Evolutionary conservation across 768 basidiomycete genomes (phyloP).

Genomic region (Pilatotrama ljubarskyi): DNA sequence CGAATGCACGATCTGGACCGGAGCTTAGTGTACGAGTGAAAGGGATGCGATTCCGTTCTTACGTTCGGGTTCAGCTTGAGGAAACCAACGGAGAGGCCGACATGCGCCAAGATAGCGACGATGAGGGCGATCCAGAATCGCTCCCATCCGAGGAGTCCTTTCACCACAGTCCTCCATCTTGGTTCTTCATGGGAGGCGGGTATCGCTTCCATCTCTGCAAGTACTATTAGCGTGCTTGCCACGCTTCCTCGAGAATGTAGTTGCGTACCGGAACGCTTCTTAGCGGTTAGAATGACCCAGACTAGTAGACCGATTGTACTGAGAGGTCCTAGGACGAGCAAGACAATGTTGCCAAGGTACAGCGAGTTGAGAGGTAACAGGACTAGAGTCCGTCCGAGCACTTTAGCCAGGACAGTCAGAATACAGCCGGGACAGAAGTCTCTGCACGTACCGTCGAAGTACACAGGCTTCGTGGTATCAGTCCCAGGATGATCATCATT

Average conservation of each 20-base stretch:
- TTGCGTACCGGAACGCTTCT: slow-evolving; percentile 22
- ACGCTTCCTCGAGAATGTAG: neutral
- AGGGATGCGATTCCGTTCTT: slow-evolving; percentile 32
- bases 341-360: slow-evolving; percentile 55
- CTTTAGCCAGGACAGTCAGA: slow-evolving; percentile 35
- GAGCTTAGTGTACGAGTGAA: slow-evolving; percentile 1
- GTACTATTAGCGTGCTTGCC: neutral
- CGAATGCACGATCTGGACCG: slow-evolving; percentile 60
- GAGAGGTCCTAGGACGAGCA: slow-evolving; percentile 66
- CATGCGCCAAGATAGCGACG: slow-evolving; percentile 46
- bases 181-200: slow-evolving; percentile 12
- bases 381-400: slow-evolving; percentile 57
- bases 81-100: slow-evolving; percentile 48
- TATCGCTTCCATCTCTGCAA: neutral
- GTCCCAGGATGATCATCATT: slow-evolving; percentile 35
- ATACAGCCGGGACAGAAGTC: no score
- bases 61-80: slow-evolving; percentile 66
- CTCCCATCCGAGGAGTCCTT: slow-evolving; percentile 47
- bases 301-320: slow-evolving; percentile 47
- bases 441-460: slow-evolving; percentile 66
- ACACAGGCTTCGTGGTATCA: slow-evolving; percentile 45
- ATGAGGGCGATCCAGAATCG: slow-evolving; percentile 65
- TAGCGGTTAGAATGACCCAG: slow-evolving; percentile 32
- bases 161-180: slow-evolving; percentile 30
- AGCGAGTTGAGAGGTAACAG: slow-evolving; percentile 54